Evolutionary conservation across 208 protist genomes (phyloP).

Genomic region (Wallacemonas rigidus): DNA sequence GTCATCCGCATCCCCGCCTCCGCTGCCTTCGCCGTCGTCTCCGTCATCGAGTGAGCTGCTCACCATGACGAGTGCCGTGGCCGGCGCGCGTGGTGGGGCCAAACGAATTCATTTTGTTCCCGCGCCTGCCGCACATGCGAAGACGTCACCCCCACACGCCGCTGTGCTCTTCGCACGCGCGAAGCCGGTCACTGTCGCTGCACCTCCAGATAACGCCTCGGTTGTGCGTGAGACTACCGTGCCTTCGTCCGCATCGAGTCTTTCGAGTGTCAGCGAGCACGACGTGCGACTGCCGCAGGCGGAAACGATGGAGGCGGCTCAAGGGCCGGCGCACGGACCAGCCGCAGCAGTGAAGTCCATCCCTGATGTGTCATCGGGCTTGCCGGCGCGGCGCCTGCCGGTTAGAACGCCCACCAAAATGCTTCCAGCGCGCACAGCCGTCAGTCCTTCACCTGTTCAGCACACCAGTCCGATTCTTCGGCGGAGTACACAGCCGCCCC

Average conservation of each 20-base stretch:
- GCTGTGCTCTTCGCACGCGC: slow-evolving; percentile 2
- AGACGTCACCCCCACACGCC: background rate
- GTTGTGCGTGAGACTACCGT: background rate
- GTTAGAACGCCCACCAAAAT: background rate
- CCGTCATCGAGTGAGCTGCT: background rate
- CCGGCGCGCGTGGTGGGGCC: too few species aligned
- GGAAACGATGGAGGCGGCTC: too few species aligned
- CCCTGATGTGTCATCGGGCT: background rate
- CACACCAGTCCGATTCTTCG: slow-evolving; percentile 7
- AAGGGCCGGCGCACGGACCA: background rate
- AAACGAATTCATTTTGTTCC: slow-evolving; percentile 9
- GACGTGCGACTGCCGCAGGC: slow-evolving; percentile 3
- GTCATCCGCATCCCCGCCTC: background rate
- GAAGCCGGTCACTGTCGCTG: too few species aligned
- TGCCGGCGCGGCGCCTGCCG: slow-evolving; percentile 5
- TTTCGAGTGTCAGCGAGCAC: slow-evolving; percentile 4
- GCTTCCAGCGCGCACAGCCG: background rate
- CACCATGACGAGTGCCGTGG: background rate
- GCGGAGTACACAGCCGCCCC: background rate
- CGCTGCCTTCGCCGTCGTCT: background rate
- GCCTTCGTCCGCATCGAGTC: background rate
- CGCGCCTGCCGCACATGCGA: background rate
- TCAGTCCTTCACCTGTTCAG: background rate
- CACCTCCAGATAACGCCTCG: too few species aligned
- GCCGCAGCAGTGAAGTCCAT: background rate